Evolutionary conservation across 108 stramenopile species (phyloP).

Genomic region (Fragilariopsis cylindrus): DNA sequence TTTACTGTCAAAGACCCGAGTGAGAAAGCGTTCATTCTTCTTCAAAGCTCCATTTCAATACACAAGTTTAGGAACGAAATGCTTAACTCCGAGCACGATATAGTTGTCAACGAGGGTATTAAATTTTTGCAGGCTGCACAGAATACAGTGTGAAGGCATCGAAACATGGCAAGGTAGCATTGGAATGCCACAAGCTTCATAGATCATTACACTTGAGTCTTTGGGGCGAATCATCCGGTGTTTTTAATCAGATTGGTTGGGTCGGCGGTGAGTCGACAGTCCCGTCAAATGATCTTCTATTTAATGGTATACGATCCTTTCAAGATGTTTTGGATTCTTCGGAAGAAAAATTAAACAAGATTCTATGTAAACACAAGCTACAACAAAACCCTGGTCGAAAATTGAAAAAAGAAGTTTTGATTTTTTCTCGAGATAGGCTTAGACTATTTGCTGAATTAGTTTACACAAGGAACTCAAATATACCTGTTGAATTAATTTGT

Average conservation of each 20-base stretch:
- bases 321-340: constrained; percentile 60
- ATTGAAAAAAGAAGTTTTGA: constrained; percentile 47
- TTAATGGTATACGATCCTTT: constrained; percentile 64
- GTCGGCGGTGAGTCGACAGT: constrained; percentile 44
- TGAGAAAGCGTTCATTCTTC: constrained; percentile 84
- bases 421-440: constrained; percentile 56
- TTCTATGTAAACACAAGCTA: constrained; percentile 13
- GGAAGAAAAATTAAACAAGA: constrained; percentile 49
- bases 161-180: constrained; percentile 58
- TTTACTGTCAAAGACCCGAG: constrained; percentile 65
- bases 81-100: constrained; percentile 70
- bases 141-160: constrained; percentile 73
- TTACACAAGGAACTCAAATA: constrained; percentile 26
- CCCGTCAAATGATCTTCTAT: constrained; percentile 42
- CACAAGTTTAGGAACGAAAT: constrained; percentile 62
- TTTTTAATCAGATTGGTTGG: constrained; percentile 75
- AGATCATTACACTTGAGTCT: constrained; percentile 58
- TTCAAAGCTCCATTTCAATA: constrained; percentile 75
- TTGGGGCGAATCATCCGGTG: constrained; percentile 71
- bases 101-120: constrained; percentile 55
- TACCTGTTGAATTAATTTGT: constrained; percentile 31
- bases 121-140: constrained; percentile 71
- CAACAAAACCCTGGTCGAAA: constrained; percentile 47
- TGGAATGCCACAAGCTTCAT: constrained; percentile 56
- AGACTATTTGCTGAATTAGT: constrained; percentile 49